Base-by-base conservation (phyloP, 2,329 filamentous ascomycete species). In the Fusarium humuli region DNA sequence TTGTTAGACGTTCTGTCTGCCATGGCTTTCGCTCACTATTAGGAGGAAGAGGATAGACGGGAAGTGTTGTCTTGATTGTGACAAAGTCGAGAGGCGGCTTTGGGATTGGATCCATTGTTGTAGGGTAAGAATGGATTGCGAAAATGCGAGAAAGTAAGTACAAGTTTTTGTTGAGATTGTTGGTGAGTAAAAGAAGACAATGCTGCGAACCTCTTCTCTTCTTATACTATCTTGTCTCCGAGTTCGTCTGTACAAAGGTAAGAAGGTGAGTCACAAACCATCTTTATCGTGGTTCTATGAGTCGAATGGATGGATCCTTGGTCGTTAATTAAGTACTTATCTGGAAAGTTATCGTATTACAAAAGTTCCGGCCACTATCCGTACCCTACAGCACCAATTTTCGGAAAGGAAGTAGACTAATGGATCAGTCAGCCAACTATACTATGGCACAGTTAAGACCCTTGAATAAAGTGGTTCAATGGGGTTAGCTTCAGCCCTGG, bases 1-100 rank as follows among this genome's bases (percentile, higher is more conserved):
- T 77, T 27, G 87, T 73, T 22, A 92, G 81, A 9, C 89, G 84
- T 52, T 84, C 77, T 5, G 89, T 90, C 50, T 71, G 75, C 57
- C 88, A 80, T 4, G 77, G 74, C 10, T 76, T 57, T 9, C 85
- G 80, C 23, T 79, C 76, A 16, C 71, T 59, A 57, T 80, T 81
- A 6, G 79, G 77, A 7, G 83, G 85, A 4, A 85, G 75, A 1
- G 83, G 83, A 5, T 62, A 57, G 14, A 76, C 73, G 3, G 87
- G 86, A 13, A 85, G 77, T 3, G 81, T 85, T 23, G 85, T 86
- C 75, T 82, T 83, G 63, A 88, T 81, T 45, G 76, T 83, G 62
- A 83, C 72, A 67, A 70, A 77, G 61, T 79, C 74, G 29, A 79
- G 47, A 10, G 73, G 61, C 18, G 63, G 62, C 27, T 48, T 66